Evolutionary conservation across 331 rosid species (phyloP), one percentile per base, ranked within the genome.

Genomic region (Malus hybrid): DNA sequence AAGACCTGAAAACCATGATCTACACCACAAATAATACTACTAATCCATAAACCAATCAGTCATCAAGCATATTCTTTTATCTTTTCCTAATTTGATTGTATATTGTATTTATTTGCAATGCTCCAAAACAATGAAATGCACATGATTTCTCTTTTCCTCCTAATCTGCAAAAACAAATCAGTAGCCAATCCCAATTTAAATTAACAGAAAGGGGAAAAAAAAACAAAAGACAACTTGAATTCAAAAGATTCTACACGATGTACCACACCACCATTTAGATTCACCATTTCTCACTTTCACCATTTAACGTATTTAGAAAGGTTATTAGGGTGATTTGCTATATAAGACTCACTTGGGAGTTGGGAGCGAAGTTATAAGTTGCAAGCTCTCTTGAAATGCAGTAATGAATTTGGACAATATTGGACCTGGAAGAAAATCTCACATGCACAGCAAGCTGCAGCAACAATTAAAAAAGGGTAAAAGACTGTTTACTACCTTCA

Each of bases 301-400:
- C 44, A 73, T 44, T 9, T 42, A 57, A 77, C 68, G 76, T 42
- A 39, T 32, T 81, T 7, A 61, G 31, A 71, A 50, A 80, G 80
- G 79, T 70, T 72, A 78, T 57, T 54, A 56, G 69, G 78, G 56
- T 67, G 48, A 50, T 54, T 55, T 79, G 78, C 54, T 31, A 13
- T 76, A 73, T 32, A 75, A 75, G 67, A 83, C 90, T 85, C 75
- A 91, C 99, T 87, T 94, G 96, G 76, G 97, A 87, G 75, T 33
- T 33, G 36, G 6, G 36, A 33, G 36, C 96, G 93, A 77, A 94
- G 92, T 94, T 94, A 83, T 88, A 89, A 42, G 93, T 80, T 81
- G 93, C 93, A 76, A 94, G 90, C 80, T 94, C 99, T 48, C 99
- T 48, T 79, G 96, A 80, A 94, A 75, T 80, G 93, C 78, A 24